phyloP scores from a whole-genome alignment of 2,329 filamentous ascomycete genomes.

The Colletotrichum paranaense region DNA sequence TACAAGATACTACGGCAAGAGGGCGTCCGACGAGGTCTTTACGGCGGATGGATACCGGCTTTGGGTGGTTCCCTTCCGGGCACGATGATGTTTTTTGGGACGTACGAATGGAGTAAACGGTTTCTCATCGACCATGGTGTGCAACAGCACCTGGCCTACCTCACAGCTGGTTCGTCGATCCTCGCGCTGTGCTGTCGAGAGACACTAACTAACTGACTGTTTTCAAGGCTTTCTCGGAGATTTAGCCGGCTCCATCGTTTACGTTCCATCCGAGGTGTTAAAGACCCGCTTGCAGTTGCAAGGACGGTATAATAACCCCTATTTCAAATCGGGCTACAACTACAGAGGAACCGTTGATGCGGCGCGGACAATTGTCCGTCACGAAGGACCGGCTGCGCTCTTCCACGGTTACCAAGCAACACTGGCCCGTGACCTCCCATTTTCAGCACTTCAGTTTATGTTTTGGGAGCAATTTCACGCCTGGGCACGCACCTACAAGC shows the following conservation, averaged over 20 bases:
- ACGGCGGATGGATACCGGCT: slow-evolving; percentile 93
- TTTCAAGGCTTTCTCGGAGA: slow-evolving; percentile 87
- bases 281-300: slow-evolving; percentile 98
- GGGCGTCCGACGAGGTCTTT: slow-evolving; percentile 85
- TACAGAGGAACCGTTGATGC: slow-evolving; percentile 90
- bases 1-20: slow-evolving; percentile 94
- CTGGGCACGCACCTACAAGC: slow-evolving; percentile 82
- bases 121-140: slow-evolving; percentile 87
- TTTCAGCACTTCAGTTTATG: slow-evolving; percentile 95
- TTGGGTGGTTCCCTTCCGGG: slow-evolving; percentile 93
- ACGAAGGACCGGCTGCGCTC: slow-evolving; percentile 85
- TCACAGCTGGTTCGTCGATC: slow-evolving; percentile 76
- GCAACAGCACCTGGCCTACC: slow-evolving; percentile 85
- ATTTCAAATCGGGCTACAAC: slow-evolving; percentile 95
- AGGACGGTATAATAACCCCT: slow-evolving; percentile 93
- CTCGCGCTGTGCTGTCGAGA: neutral
- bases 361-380: slow-evolving; percentile 82
- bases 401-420: slow-evolving; percentile 99
- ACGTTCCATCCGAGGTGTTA: slow-evolving; percentile 96
- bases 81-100: slow-evolving; percentile 94
- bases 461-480: slow-evolving; percentile 96
- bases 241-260: slow-evolving; percentile 89
- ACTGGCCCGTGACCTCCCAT: slow-evolving; percentile 91
- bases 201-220: slow-evolving; percentile 2
- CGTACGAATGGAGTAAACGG: slow-evolving; percentile 95